Evolutionary conservation across 805 yeast species (phyloP).

Genomic region (Brettanomyces anomalus): DNA sequence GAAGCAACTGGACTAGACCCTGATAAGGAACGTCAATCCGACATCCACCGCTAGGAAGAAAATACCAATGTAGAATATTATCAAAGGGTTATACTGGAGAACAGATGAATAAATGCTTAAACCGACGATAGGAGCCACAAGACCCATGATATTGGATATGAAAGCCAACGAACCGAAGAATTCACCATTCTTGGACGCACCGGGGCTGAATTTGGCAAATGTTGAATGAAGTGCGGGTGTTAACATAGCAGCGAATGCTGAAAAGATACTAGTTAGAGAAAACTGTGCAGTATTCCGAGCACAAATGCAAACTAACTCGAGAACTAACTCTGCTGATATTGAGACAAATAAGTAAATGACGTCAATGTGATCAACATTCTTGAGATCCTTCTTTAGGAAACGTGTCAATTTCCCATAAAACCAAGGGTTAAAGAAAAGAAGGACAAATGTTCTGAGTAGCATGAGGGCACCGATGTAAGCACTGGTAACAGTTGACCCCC

Average conservation of each 20-base stretch:
- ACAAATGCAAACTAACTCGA: constrained; percentile 21
- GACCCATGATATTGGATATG: constrained; percentile 39
- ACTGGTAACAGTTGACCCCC: constrained; percentile 50
- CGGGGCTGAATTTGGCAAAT: constrained; percentile 46
- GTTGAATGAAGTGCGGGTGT: constrained; percentile 54
- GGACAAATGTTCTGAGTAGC: constrained; percentile 36
- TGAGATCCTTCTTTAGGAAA: constrained; percentile 25
- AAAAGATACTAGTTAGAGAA: constrained; percentile 27
- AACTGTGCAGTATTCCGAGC: constrained; percentile 34
- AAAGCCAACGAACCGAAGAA: constrained; percentile 63
- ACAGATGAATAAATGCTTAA: constrained; percentile 40
- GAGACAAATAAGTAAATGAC: constrained; percentile 7
- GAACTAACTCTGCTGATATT: constrained; percentile 7
- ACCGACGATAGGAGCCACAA: constrained; percentile 40
- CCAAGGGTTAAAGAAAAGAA: constrained; percentile 46
- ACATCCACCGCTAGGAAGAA: constrained; percentile 1
- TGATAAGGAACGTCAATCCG: not conserved
- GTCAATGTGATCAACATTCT: constrained; percentile 41
- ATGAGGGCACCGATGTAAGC: constrained; percentile 45
- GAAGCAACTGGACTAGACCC: too few species aligned
- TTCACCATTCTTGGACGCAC: constrained; percentile 56
- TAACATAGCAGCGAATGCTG: constrained; percentile 40
- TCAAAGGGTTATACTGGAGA: constrained; percentile 28
- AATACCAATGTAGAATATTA: constrained; percentile 24
- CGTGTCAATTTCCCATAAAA: constrained; percentile 29